Percentiles rank a stretch among this genome's conserved stretches.
Conservation (phyloP, 148 eudicot genomes). For the Spergularia bocconei region DNA sequence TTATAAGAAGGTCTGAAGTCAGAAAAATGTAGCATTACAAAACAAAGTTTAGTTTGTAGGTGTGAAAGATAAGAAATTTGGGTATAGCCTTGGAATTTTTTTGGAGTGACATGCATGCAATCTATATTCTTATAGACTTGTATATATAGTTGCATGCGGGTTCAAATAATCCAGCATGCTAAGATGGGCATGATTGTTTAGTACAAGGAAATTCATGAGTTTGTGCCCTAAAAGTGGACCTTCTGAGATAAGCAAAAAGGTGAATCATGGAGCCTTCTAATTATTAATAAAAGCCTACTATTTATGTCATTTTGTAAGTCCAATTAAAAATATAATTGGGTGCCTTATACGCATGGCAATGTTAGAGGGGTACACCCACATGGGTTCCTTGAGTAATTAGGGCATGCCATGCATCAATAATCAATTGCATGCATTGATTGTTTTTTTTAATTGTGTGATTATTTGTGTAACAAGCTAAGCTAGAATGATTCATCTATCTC, state of each 20-base stretch:
- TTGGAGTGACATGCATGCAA: neutral
- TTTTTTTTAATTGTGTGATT: constrained; percentile 3
- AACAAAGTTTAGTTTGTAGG: neutral
- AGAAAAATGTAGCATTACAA: too few relatives aligned
- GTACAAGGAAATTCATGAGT: constrained; percentile 22
- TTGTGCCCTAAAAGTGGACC: constrained; percentile 19
- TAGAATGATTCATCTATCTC: constrained; percentile 18
- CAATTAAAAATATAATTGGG: neutral
- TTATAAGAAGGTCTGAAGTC: too few relatives aligned
- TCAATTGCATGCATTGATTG: constrained; percentile 6
- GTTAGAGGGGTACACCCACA: neutral
- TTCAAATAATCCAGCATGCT: constrained; percentile 24
- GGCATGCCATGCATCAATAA: constrained; percentile 19
- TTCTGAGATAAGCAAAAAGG: constrained; percentile 7
- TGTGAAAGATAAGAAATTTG: neutral
- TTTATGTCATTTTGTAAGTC: neutral
- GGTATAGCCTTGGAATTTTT: neutral
- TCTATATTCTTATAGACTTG: neutral
- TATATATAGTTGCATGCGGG: constrained; percentile 24
- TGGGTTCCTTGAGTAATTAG: constrained; percentile 24
- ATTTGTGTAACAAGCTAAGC: constrained; percentile 27
- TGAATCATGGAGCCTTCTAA: constrained; percentile 24
- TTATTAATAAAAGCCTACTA: constrained; percentile 1
- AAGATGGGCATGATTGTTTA: constrained; percentile 11
- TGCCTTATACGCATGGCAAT: constrained; percentile 26